Base-by-base conservation (phyloP, 306 rosid species). In the Citrullus amarus region DNA sequence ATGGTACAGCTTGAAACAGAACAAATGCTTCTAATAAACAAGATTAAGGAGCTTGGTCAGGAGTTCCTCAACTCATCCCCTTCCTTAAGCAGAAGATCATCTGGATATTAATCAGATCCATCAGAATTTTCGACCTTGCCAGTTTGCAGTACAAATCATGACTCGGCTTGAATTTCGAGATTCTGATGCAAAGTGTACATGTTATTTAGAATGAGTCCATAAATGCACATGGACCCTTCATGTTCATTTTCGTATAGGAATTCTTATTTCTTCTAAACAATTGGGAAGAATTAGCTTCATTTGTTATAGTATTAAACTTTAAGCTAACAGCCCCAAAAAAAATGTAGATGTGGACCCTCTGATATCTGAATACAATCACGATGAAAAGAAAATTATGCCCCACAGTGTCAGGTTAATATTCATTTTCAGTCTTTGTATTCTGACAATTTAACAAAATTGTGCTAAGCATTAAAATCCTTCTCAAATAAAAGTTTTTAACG, bases 1-100 rank as follows among this genome's bases (percentile, higher is more conserved):
- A 88, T 92, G 89, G 79, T n/a, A 28, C 97, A 91, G 79, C 81
- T 96, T 13, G 98, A 96, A 83, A 92, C 88, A 2, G 99, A 92
- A 82, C 99, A 92, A 77, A 81, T 78, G 88, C 93, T 92, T 75
- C 96, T 96, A 56, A 87, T 96, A 15, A 87, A 89, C 91, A 96
- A 92, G 85, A 83, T 92, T 74, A 90, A 83, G 87, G 97, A 91
- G 78, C 91, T 96, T 48, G 99, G 94, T 62, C 87, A 82, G 65
- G 98, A 92, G 88, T 87, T 96, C 30, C 75, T 89, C 16, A 73
- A 85, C 79, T 79, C 91, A 57, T 89, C 98, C 76, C 94, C 93
- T 82, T 77, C 91, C 61, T 7, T 81, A 0, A 86, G 89, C 86
- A 80, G 91, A 86, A 82, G 83, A 80, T 79, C 78, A 74, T 74